Percentiles rank a stretch among this genome's conserved stretches.
Conservation (phyloP, 2,329 filamentous ascomycete genomes). For the Talaromyces sp. region DNA sequence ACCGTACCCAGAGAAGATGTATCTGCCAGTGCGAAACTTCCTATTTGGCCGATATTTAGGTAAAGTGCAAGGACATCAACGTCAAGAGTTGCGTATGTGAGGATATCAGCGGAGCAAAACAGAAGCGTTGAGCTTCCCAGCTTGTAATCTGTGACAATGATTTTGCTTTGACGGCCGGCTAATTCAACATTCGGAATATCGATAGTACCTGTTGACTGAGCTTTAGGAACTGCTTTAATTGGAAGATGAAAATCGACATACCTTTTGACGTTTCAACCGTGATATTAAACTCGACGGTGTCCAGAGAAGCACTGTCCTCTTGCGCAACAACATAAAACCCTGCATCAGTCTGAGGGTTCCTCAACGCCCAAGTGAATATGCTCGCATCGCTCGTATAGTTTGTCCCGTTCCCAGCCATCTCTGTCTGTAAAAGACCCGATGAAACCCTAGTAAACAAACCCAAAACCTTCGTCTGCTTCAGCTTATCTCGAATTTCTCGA, state of each 20-base stretch:
- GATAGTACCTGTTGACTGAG: conserved; percentile 14
- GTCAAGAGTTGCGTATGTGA: conserved; percentile 39
- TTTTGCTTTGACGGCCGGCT: conserved; percentile 49
- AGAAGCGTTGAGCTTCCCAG: conserved; percentile 44
- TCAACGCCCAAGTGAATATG: conserved; percentile 48
- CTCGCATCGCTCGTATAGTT: conserved; percentile 36
- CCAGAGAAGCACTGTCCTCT: conserved; percentile 38
- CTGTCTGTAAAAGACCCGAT: conserved; percentile 44
- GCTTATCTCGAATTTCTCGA: conserved; percentile 72
- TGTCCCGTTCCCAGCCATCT: conserved; percentile 52
- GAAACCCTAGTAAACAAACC: conserved; percentile 47
- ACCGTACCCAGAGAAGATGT: conserved; percentile 26
- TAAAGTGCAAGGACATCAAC: conserved; percentile 46
- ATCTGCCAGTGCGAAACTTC: conserved; percentile 46
- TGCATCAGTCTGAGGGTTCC: conserved; percentile 45
- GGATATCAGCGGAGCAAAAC: conserved; percentile 48
- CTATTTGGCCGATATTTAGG: conserved; percentile 43
- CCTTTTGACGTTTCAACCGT: conserved; percentile 45
- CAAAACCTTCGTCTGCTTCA: conserved; percentile 54
- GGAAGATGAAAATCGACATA: conserved; percentile 25
- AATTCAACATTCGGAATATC: conserved; percentile 42
- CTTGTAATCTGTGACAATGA: conserved; percentile 49
- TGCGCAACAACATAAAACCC: conserved; percentile 50
- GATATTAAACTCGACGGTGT: conserved; percentile 42
- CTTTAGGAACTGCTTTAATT: not conserved